Evolutionary conservation across 129 eudicot genomes (phyloP).

Genomic region (Artemisia annua): DNA sequence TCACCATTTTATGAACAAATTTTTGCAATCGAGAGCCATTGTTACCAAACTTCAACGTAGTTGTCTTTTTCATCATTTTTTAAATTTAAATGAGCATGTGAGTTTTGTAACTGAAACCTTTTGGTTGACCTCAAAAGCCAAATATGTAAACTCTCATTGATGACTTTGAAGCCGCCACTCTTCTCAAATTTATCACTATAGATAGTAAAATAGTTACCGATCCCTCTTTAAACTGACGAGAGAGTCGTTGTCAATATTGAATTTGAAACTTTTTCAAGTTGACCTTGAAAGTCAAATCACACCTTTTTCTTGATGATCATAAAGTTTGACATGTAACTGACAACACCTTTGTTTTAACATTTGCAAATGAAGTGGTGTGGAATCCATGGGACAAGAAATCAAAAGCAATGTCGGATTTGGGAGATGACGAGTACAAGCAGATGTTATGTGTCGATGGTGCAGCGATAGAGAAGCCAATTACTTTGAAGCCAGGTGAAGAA

Average conservation of each 20-base stretch:
- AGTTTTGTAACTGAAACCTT: neutral
- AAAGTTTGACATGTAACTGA: neutral
- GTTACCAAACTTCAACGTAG: neutral
- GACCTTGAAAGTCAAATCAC: constrained; percentile 16
- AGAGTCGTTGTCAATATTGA: neutral
- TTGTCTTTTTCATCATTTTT: neutral
- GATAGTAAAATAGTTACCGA: neutral
- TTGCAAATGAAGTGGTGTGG: constrained; percentile 62
- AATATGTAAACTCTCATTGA: constrained; percentile 6
- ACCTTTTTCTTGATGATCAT: neutral
- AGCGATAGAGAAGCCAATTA: constrained; percentile 73
- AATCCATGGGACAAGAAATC: constrained; percentile 97
- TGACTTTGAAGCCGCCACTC: neutral
- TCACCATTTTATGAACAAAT: neutral
- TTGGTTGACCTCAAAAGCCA: constrained; percentile 20
- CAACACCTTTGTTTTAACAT: neutral
- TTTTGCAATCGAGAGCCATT: neutral
- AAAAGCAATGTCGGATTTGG: constrained; percentile 79
- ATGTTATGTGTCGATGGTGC: constrained; percentile 91
- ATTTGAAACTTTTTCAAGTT: neutral
- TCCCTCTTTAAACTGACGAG: neutral
- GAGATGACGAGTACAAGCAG: constrained; percentile 87
- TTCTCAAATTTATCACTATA: neutral
- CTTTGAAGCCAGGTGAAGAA: constrained; percentile 86
- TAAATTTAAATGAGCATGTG: neutral